Percentiles rank a stretch among this genome's conserved stretches.
phyloP scores from a whole-genome alignment of 73 alveolate genomes.

The Paramecium pentaurelia region DNA sequence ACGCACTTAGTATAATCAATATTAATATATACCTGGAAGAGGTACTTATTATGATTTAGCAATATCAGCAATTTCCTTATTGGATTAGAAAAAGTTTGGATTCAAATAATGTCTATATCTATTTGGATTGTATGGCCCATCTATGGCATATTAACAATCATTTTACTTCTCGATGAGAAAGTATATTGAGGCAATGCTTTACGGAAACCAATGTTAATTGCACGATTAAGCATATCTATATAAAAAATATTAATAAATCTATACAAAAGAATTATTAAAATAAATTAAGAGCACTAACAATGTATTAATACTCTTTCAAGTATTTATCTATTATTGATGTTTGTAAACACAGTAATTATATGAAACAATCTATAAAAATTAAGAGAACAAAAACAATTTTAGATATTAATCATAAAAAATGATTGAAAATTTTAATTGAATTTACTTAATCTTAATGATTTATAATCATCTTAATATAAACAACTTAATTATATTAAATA shows the following conservation, averaged over 20 bases:
- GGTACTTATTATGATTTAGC: conserved; percentile 71
- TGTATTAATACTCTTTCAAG: background rate
- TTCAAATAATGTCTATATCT: conserved; percentile 69
- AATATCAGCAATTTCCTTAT: conserved; percentile 79
- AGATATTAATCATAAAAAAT: background rate
- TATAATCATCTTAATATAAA: too few relatives aligned
- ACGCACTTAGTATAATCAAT: conserved; percentile 62
- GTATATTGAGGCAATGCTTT: conserved; percentile 6
- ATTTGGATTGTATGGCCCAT: conserved; percentile 91
- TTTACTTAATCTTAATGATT: too few relatives aligned
- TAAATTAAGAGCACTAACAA: background rate
- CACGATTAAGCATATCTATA: conserved; percentile 15
- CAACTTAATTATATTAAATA: too few relatives aligned
- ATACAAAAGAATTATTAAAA: background rate
- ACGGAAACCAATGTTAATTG: background rate
- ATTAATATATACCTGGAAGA: conserved; percentile 45
- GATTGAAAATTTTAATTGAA: too few relatives aligned
- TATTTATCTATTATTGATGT: background rate
- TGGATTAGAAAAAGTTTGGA: conserved; percentile 79
- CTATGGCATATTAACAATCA: background rate
- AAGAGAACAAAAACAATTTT: background rate
- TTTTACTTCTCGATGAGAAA: background rate
- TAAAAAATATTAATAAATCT: background rate
- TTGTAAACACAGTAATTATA: background rate
- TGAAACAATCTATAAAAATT: background rate